These are phyloP conservation scores for Sutorius australiensis DNA, from an alignment of 768 basidiomycete species.

Conservation along the genomic window DNA sequence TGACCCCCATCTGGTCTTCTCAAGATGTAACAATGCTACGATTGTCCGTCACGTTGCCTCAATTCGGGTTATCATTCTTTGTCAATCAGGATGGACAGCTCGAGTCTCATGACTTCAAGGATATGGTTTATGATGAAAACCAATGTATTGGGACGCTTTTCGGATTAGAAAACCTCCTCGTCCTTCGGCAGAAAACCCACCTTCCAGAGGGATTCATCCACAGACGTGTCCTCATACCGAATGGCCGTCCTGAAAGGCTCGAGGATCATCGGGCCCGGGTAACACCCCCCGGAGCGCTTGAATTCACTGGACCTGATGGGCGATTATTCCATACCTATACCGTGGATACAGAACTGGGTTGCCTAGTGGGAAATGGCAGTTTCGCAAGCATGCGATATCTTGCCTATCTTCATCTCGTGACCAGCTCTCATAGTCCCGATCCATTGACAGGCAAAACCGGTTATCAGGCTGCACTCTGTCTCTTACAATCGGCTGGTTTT, in stretches of 20 bases:
- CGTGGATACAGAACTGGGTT: slow-evolving; percentile 1
- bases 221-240: background rate
- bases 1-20: background rate
- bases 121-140: slow-evolving; percentile 35
- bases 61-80: slow-evolving; percentile 36
- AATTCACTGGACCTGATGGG: background rate
- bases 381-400: slow-evolving; percentile 28
- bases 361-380: slow-evolving; percentile 19
- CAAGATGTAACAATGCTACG: background rate
- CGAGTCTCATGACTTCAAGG: slow-evolving; percentile 36
- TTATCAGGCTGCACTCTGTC: slow-evolving; percentile 36
- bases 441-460: slow-evolving; percentile 41
- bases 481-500: slow-evolving; percentile 19
- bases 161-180: slow-evolving; percentile 36
- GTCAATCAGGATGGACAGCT: slow-evolving; percentile 26
- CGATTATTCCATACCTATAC: background rate
- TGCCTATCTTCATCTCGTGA: slow-evolving; percentile 41
- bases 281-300: fast-evolving
- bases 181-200: slow-evolving; percentile 10
- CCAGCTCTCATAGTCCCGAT: slow-evolving; percentile 37
- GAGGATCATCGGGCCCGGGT: background rate
- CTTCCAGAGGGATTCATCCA: background rate
- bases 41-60: slow-evolving; percentile 32
- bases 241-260: background rate
- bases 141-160: slow-evolving; percentile 41